Evolutionary conservation across 768 basidiomycete genomes (phyloP), one percentile per base, ranked within the genome.

Genomic region (Coprinellus micaceus): DNA sequence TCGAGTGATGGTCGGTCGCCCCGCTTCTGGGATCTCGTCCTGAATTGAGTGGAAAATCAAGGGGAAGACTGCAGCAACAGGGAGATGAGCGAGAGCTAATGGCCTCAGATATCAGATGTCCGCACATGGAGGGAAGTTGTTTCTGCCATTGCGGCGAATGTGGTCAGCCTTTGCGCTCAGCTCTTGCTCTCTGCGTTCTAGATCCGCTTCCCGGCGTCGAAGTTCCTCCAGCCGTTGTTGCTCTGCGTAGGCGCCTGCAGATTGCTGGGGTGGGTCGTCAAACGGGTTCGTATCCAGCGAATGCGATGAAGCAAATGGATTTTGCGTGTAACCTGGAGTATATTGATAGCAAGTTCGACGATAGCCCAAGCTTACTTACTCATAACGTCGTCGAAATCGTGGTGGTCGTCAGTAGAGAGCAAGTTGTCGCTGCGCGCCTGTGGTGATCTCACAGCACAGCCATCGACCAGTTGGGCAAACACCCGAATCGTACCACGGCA

Each of bases 121-220:
- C 89, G 67, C 63, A 89, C 94, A 95, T 13, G 84, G 84, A 30
- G 96, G 96, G 86, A 91, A 99, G 72, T 99, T 99, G 68, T 91
- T 95, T 61, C 85, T 83, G 36, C 92, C 93, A 66, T 89, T 84
- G 49, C 71, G 80, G 62, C 86, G 77, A 52, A 92, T 80, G 61
- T 85, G 76, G 47, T 91, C 85, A 21, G 85, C 78, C 66, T 83
- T 86, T 62, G 81, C 76, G 60, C 74, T 79, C 58, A 93, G 77
- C 62, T 93, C 91, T 45, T 79, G 73, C 66, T 95, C 93, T 62
- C 94, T 78, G 59, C 85, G 76, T 65, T 86, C 84, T 28, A 98
- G 78, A 61, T 95, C 94, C 53, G 76, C 79, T 72, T 98, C 94
- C 43, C 96, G 79, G 59, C 81, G 81, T 45, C 81, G 82, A 9